Evolutionary conservation across 306 rosid genomes (phyloP).

Genomic region (Inga laurina): DNA sequence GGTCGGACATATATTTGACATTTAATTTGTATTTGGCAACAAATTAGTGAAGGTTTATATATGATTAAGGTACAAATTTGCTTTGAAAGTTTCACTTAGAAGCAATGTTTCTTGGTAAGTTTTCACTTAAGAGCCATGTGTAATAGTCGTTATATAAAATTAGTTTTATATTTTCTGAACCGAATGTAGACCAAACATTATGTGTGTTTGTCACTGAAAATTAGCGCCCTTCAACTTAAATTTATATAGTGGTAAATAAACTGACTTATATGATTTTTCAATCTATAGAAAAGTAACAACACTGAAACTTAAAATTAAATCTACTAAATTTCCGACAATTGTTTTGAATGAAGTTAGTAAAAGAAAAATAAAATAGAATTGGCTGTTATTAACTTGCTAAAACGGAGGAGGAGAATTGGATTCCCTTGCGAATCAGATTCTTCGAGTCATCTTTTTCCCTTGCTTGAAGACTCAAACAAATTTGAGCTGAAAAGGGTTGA

Average conservation of each 20-base stretch:
- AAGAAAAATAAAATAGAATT: background rate
- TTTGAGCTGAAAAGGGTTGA: background rate
- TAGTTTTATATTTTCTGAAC: too few relatives aligned
- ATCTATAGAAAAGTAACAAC: background rate
- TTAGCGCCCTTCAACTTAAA: background rate
- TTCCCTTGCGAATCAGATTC: background rate
- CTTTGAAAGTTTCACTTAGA: too few relatives aligned
- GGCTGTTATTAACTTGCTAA: background rate
- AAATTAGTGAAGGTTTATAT: background rate
- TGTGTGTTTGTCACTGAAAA: too few relatives aligned
- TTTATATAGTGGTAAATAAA: too few relatives aligned
- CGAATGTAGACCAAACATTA: too few relatives aligned
- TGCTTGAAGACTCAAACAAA: background rate
- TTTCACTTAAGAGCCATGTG: too few relatives aligned
- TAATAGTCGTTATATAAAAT: too few relatives aligned
- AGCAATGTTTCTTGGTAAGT: too few relatives aligned
- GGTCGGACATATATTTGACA: background rate
- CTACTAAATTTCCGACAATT: background rate
- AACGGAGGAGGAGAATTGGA: background rate
- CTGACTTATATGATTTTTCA: background rate
- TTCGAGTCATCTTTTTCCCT: background rate
- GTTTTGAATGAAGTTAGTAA: background rate
- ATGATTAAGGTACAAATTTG: too few relatives aligned
- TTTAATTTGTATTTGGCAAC: background rate
- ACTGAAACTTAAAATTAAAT: background rate